Evolutionary conservation across 345 rosid species (phyloP), one percentile per base, ranked within the genome.

Genomic region (Bruguiera sexangula): DNA sequence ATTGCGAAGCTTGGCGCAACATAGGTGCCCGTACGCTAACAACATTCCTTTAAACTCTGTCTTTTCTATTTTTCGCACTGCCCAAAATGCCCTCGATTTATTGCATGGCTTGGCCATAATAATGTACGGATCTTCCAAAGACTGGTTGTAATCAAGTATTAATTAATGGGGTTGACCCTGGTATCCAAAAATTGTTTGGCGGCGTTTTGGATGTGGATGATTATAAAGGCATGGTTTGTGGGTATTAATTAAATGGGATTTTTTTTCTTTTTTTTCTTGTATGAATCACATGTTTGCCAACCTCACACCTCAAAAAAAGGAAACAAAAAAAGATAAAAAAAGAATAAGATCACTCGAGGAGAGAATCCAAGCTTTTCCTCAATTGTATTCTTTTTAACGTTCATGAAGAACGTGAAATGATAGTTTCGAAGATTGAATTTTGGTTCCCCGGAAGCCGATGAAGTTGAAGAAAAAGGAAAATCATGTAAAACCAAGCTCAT

Each of bases 201-300:
- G 8, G n/a, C 10, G 9, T 31, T 31, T 32, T 43, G 60, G 16
- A 30, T 5, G 27, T 55, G 27, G 30, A 55, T 8, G 60, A n/a
- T 21, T 24, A 24, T 27, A 10, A 16, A 13, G 50, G 50, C 16
- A 43, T 43, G 50, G 18, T 3, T 43, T 43, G 15, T 43, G 50
- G 50, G 18, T 43, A 43, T 43, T 0, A 11, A 11, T 34, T 34
- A 7, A 34, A 34, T 34, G 37, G 37, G 37, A 34, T 54, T 27
- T 53, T 22, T 19, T 22, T 53, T 53, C 0, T 51, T 51, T 22
- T 9, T 10, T 22, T 22, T n/a, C n/a, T 55, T 73, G 82, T 75
- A 22, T 15, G 54, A 16, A 26, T 58, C 85, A 82, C 85, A 76
- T 80, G 84, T 69, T 78, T 75, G 82, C 60, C 24, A 60, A 61